Evolutionary conservation across 2,329 filamentous ascomycete genomes (phyloP).

Genomic region (Amesomyces nigricolor): DNA sequence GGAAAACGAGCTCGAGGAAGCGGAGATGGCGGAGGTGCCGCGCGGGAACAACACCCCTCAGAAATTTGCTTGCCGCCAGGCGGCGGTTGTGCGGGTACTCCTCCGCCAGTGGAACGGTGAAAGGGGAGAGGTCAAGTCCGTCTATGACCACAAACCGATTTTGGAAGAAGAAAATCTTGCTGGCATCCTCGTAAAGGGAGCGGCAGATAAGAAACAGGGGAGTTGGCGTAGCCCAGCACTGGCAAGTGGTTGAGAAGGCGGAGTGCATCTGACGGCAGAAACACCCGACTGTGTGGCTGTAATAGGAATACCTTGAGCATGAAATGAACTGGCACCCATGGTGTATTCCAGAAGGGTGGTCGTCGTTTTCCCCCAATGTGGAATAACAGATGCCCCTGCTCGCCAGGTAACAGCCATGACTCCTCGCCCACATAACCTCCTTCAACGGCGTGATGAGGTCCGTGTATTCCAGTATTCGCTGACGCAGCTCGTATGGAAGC

Average conservation of each 20-base stretch:
- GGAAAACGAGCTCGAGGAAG: too few relatives aligned
- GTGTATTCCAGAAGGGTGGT: background rate
- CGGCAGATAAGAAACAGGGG: slow-evolving; percentile 18
- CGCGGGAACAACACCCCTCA: too few relatives aligned
- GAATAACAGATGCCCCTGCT: background rate
- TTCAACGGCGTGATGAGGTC: slow-evolving; percentile 23
- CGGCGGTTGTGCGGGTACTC: background rate
- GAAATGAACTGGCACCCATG: background rate
- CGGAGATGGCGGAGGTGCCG: too few relatives aligned
- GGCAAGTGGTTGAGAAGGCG: slow-evolving; percentile 16
- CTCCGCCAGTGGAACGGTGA: background rate
- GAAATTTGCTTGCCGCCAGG: too few relatives aligned
- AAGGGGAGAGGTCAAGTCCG: background rate
- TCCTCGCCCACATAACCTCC: slow-evolving; percentile 20
- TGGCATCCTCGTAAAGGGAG: slow-evolving; percentile 8
- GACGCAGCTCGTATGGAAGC: slow-evolving; percentile 25
- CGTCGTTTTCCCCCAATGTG: background rate
- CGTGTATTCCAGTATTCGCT: slow-evolving; percentile 22
- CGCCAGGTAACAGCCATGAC: background rate
- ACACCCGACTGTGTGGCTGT: background rate
- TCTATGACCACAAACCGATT: slow-evolving; percentile 17
- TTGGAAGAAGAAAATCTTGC: slow-evolving; percentile 9
- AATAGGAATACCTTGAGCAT: background rate
- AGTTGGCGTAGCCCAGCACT: slow-evolving; percentile 16
- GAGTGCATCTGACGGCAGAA: slow-evolving; percentile 15